phyloP scores from a whole-genome alignment of 2,329 filamentous ascomycete species.

The Hymenoscyphus occultus region DNA sequence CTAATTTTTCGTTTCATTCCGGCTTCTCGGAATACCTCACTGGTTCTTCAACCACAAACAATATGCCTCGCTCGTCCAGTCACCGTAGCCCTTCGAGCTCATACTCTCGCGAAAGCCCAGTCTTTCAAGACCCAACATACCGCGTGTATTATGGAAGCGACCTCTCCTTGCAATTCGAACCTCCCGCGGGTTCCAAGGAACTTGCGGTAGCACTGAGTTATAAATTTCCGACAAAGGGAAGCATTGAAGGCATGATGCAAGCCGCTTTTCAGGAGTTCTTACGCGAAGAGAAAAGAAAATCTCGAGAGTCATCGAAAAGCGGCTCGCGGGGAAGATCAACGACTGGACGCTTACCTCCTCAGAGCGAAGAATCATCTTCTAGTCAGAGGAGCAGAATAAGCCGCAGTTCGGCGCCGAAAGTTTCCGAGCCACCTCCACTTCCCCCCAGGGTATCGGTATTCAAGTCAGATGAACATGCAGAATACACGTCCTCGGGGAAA shows the following conservation, averaged over 20 bases:
- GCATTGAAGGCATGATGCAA: slow-evolving; percentile 8
- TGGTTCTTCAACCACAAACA: slow-evolving; percentile 5
- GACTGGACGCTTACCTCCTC: background rate
- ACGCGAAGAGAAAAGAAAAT: slow-evolving; percentile 1
- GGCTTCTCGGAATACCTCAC: background rate
- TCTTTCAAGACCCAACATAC: background rate
- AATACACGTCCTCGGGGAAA: background rate
- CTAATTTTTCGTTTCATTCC: background rate
- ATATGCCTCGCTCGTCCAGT: slow-evolving; percentile 4
- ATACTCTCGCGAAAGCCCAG: slow-evolving; percentile 1
- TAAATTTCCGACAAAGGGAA: slow-evolving; percentile 6
- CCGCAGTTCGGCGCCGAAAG: background rate
- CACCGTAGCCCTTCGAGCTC: slow-evolving; percentile 1
- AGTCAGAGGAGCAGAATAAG: background rate
- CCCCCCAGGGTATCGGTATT: background rate
- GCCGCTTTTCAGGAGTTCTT: slow-evolving; percentile 3
- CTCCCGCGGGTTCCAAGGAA: slow-evolving; percentile 7
- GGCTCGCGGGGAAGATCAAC: background rate
- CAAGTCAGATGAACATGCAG: background rate
- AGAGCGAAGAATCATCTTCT: background rate
- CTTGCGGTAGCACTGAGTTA: slow-evolving; percentile 12
- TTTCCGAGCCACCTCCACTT: background rate
- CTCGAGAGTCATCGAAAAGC: background rate
- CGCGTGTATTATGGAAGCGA: slow-evolving; percentile 1
- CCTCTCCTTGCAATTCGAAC: background rate